Conservation (phyloP, 2,329 filamentous ascomycete species). For the Rutstroemia sp. region DNA sequence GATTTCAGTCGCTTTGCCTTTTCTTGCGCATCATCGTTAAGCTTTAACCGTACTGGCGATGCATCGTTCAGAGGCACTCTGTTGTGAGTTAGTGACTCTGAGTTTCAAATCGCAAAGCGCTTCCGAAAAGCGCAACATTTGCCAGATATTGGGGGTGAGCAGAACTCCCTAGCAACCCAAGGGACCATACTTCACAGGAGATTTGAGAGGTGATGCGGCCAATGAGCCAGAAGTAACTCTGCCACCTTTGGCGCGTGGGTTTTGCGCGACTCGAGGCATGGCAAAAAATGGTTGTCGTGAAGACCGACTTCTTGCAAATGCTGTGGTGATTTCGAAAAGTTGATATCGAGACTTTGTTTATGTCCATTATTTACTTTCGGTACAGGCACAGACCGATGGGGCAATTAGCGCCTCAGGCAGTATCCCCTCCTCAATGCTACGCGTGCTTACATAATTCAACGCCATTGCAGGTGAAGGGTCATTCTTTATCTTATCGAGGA, state of each 20-base stretch:
- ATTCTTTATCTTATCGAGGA: not conserved
- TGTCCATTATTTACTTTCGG: slow-evolving; percentile 7
- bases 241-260: slow-evolving; percentile 34
- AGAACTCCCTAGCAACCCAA: slow-evolving; percentile 5
- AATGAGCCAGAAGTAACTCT: slow-evolving; percentile 33
- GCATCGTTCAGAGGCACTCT: slow-evolving; percentile 97
- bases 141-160: not conserved
- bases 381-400: not conserved
- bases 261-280: slow-evolving; percentile 50
- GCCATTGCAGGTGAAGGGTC: not conserved
- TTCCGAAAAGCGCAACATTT: not conserved
- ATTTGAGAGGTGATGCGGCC: slow-evolving; percentile 28
- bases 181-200: slow-evolving; percentile 28
- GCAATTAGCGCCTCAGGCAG: not conserved
- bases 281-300: not conserved
- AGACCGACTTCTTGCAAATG: not conserved
- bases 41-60: slow-evolving; percentile 62
- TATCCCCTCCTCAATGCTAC: no score
- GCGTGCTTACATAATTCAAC: not conserved
- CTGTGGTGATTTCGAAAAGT: not conserved
- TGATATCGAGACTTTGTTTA: slow-evolving; percentile 3
- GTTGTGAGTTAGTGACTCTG: slow-evolving; percentile 10
- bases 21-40: slow-evolving; percentile 87
- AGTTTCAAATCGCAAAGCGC: not conserved
- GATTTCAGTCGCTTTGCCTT: slow-evolving; percentile 83